phyloP scores from a whole-genome alignment of 1,284 basidiomycete genomes.

The Cutaneotrichosporon cyanovorans region DNA sequence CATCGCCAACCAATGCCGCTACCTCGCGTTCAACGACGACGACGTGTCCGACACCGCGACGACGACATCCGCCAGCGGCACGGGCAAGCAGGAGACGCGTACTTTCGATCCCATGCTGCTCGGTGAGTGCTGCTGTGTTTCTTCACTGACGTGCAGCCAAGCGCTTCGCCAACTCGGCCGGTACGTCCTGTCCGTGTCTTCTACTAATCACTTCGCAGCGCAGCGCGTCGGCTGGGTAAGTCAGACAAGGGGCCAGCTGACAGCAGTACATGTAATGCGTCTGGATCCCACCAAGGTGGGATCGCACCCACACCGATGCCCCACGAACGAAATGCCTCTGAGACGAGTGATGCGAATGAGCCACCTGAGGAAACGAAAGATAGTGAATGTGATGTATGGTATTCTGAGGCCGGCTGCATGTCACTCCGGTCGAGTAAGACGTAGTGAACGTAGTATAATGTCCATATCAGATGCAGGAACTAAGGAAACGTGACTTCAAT shows the following conservation, averaged over 20 bases:
- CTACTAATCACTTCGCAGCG: not conserved
- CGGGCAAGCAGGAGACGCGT: not conserved
- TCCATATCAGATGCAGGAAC: too few species aligned
- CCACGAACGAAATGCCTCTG: too few species aligned
- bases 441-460: too few species aligned
- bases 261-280: slow-evolving; percentile 6
- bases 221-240: slow-evolving; percentile 6
- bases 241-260: not conserved
- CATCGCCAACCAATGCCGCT: slow-evolving; percentile 43
- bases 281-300: too few species aligned
- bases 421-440: too few species aligned
- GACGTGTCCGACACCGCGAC: slow-evolving; percentile 6
- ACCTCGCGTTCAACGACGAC: slow-evolving; percentile 40
- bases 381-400: too few species aligned
- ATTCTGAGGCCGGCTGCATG: too few species aligned
- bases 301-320: too few species aligned
- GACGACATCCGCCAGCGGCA: slow-evolving; percentile 2
- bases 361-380: too few species aligned
- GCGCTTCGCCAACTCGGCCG: not conserved
- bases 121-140: not conserved
- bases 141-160: not conserved
- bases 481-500: too few species aligned
- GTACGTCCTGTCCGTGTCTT: too few species aligned
- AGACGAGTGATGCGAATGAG: too few species aligned
- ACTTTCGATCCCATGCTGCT: slow-evolving; percentile 5